These are phyloP conservation scores for Schizosaccharomyces osmophilus DNA, from an alignment of 805 yeast species.

Conservation along the genomic window DNA sequence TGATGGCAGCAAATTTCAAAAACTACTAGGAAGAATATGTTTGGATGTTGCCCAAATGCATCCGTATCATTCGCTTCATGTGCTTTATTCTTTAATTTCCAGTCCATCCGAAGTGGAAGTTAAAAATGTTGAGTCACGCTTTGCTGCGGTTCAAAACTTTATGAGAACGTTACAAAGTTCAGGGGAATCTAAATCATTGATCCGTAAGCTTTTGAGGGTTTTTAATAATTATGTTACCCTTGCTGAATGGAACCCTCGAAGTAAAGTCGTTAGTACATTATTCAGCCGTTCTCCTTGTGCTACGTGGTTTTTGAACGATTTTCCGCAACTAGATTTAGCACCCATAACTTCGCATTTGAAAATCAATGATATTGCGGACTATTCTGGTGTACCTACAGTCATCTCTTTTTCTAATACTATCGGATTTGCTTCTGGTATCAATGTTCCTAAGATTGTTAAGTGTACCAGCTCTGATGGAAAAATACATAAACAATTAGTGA, in stretches of 20 bases:
- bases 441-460: slow-evolving; percentile 59
- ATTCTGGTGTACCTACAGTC: slow-evolving; percentile 26
- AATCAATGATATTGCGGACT: slow-evolving; percentile 15
- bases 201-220: slow-evolving; percentile 6
- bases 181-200: neutral
- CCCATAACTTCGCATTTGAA: slow-evolving; percentile 3
- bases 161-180: neutral
- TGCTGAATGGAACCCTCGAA: neutral
- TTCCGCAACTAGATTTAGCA: neutral
- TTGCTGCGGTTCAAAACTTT: neutral
- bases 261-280: slow-evolving; percentile 1
- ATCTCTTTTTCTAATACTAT: slow-evolving; percentile 22
- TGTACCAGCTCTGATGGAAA: slow-evolving; percentile 34
- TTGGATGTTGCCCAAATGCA: slow-evolving; percentile 25
- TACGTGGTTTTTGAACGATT: slow-evolving; percentile 1
- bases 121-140: neutral
- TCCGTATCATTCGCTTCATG: slow-evolving; percentile 34
- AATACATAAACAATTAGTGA: slow-evolving; percentile 35
- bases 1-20: slow-evolving; percentile 31
- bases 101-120: too few species aligned
- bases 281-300: neutral
- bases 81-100: too few species aligned
- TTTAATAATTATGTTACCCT: neutral
- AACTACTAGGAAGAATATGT: slow-evolving; percentile 24
- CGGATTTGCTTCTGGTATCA: slow-evolving; percentile 60